phyloP scores from a whole-genome alignment of 352 stramenopile genomes.

The Phytopythium kandeliae region DNA sequence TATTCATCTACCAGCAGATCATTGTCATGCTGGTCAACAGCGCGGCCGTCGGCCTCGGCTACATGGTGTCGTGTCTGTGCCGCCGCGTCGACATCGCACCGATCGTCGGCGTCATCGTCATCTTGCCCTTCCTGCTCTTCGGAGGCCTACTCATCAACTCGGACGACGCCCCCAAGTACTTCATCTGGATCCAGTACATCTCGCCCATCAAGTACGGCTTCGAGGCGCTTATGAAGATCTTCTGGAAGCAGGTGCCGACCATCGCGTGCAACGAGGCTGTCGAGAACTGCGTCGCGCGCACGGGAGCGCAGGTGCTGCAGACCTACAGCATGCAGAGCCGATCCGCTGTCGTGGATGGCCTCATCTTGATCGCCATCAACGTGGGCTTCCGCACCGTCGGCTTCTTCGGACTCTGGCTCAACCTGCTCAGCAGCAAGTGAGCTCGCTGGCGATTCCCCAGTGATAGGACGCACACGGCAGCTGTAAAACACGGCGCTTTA shows the following conservation, averaged over 20 bases:
- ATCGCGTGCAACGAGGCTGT: conserved; percentile 17
- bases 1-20: conserved; percentile 22
- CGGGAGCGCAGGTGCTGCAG: conserved; percentile 23
- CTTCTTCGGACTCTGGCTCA: conserved; percentile 9
- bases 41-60: conserved; percentile 18
- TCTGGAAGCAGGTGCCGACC: conserved; percentile 15
- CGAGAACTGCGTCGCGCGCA: conserved; percentile 21
- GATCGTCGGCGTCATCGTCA: conserved; percentile 22
- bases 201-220: conserved; percentile 37
- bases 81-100: conserved; percentile 20
- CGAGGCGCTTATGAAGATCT: conserved; percentile 22
- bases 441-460: no score
- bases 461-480: no score
- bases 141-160: conserved; percentile 32
- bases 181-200: conserved; percentile 31
- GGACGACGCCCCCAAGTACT: conserved; percentile 24
- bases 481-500: no score
- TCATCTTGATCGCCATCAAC: conserved; percentile 17
- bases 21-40: conserved; percentile 27
- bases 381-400: conserved; percentile 18
- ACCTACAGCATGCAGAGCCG: conserved; percentile 12
- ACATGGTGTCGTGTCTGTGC: conserved; percentile 31
- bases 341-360: conserved; percentile 9
- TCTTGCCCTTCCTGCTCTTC: conserved; percentile 33
- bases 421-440: no score